Evolutionary conservation across 371 early-diverging fungal genomes (phyloP).

Genomic region (Rhizopus arrhizus): DNA sequence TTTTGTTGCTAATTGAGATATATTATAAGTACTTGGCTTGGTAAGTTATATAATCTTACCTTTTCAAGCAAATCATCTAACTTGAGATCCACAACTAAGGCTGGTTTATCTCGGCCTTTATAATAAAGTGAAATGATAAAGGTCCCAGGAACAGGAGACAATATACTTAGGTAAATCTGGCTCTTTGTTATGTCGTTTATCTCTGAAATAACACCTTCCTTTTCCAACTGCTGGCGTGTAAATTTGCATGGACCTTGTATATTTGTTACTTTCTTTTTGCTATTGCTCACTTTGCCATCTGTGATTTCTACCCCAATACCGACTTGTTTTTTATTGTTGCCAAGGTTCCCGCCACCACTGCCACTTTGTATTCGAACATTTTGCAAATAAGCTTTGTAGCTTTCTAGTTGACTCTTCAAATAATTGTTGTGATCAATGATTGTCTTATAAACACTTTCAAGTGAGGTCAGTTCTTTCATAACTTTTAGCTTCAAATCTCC

Average conservation of each 20-base stretch:
- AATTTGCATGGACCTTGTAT: slow-evolving; percentile 72
- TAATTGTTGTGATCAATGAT: slow-evolving; percentile 91
- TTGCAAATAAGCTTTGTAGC: slow-evolving; percentile 86
- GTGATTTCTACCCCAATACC: slow-evolving; percentile 57
- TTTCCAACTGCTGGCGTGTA: slow-evolving; percentile 81
- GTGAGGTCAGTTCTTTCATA: slow-evolving; percentile 66
- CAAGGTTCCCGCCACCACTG: slow-evolving; percentile 25
- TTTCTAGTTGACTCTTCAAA: slow-evolving; percentile 78
- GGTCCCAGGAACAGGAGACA: slow-evolving; percentile 83
- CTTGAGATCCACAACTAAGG: slow-evolving; percentile 91
- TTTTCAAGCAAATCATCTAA: slow-evolving; percentile 91
- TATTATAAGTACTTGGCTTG: too few species aligned
- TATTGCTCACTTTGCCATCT: slow-evolving; percentile 18
- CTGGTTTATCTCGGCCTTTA: slow-evolving; percentile 86
- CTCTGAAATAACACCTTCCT: slow-evolving; percentile 87
- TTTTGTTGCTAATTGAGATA: slow-evolving; percentile 73
- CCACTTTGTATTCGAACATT: slow-evolving; percentile 82
- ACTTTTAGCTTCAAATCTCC: slow-evolving; percentile 83
- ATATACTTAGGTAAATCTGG: slow-evolving; percentile 83
- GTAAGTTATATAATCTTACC: neutral
- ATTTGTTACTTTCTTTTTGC: slow-evolving; percentile 34
- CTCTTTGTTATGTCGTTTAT: slow-evolving; percentile 81
- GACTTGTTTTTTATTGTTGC: slow-evolving; percentile 45
- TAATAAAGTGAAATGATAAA: slow-evolving; percentile 84
- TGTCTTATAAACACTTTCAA: slow-evolving; percentile 82